Evolutionary conservation across 306 rosid species (phyloP).

Genomic region (Rosa lucieae): DNA sequence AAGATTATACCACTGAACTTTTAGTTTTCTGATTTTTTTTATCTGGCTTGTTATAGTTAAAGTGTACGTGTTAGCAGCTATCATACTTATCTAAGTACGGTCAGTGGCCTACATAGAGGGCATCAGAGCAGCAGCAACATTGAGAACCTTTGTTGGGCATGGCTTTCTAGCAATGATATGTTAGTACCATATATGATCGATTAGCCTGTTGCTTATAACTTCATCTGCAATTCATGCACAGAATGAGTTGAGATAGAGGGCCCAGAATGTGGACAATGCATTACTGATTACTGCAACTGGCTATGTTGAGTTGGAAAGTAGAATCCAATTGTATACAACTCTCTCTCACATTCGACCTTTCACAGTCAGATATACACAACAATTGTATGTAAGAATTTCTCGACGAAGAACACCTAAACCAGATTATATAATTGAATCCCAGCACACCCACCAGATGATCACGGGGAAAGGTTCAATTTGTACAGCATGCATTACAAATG

Average conservation of each 20-base stretch:
- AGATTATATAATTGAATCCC: background rate
- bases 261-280: background rate
- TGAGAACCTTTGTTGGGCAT: conserved; percentile 1
- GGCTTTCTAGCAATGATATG: background rate
- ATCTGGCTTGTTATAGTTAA: no score
- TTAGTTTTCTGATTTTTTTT: no score
- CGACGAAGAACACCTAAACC: background rate
- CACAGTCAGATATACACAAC: background rate
- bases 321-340: background rate
- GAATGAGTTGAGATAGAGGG: background rate
- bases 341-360: background rate
- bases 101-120: background rate
- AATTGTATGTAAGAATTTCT: background rate
- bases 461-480: background rate
- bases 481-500: background rate
- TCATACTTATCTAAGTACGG: background rate
- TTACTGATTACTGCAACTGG: background rate
- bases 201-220: no score
- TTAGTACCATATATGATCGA: background rate
- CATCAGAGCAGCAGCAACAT: background rate
- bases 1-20: no score
- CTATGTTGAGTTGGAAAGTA: background rate
- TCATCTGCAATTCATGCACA: background rate
- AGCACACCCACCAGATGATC: background rate
- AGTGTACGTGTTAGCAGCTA: background rate